Percentiles rank a stretch among this genome's conserved stretches.
Evolutionary conservation across 78 protist species (phyloP).

Genomic region (Dictyostelium firmibasis): DNA sequence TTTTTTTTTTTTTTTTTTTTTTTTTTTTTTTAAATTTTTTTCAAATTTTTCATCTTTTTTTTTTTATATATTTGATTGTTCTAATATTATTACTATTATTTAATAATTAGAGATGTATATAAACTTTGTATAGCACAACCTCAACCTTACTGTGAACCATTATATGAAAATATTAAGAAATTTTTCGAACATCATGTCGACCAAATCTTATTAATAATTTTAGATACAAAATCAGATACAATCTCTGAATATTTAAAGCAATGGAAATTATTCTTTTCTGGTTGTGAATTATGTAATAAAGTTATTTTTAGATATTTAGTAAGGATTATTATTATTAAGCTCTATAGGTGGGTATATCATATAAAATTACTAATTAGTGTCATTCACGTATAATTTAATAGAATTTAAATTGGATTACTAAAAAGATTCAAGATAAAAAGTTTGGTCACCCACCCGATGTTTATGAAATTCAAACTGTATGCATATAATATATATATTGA

Average conservation of each 20-base stretch:
- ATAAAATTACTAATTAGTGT: no score
- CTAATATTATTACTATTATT: no score
- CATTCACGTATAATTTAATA: no score
- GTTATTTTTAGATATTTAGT: slow-evolving; percentile 80
- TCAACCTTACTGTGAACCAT: slow-evolving; percentile 65
- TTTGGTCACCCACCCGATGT: slow-evolving; percentile 67
- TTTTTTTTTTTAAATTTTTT: no score
- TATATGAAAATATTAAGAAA: slow-evolving; percentile 68
- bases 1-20: no score
- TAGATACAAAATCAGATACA: slow-evolving; percentile 44
- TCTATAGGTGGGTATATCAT: no score
- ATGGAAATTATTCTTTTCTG: slow-evolving; percentile 62
- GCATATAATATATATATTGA: no score
- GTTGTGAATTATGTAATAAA: slow-evolving; percentile 28
- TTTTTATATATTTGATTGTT: no score
- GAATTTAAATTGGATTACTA: slow-evolving; percentile 71
- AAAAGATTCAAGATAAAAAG: slow-evolving; percentile 54
- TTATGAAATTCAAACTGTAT: slow-evolving; percentile 62
- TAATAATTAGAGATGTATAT: slow-evolving; percentile 72
- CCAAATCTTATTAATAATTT: background rate
- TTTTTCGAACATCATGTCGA: slow-evolving; percentile 78
- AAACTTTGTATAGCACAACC: slow-evolving; percentile 59
- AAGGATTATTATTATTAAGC: background rate
- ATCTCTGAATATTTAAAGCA: slow-evolving; percentile 66
- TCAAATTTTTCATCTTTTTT: background rate